Evolutionary conservation across 495 filamentous ascomycete species (phyloP), one percentile per base, ranked within the genome.

Genomic region (Xeromyces bisporus): DNA sequence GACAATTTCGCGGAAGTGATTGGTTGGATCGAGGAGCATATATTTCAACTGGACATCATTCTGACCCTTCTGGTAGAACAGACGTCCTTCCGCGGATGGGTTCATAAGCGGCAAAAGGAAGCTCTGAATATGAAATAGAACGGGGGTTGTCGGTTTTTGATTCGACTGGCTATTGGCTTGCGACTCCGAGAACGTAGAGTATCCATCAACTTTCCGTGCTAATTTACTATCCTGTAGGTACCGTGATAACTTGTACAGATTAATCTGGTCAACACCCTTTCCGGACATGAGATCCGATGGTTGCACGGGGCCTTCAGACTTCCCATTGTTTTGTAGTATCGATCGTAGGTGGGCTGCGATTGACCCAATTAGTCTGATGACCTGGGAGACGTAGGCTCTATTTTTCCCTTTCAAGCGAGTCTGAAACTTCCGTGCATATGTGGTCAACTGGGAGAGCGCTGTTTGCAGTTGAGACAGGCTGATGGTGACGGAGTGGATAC

Each of bases 191-290:
- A 78, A 69, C 23, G 64, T 66, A 6, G 70, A 59, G 47, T 96
- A 97, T 15, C 79, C 77, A 51, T 97, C 89, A 15, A 94, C 76
- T 51, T 97, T 97, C 23, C 85, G 75, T 9, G 89, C 89, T 21
- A 97, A 58, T 40, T 94, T 96, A 35, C 84, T 93, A 43, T 92
- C 78, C 40, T 84, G 77, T 7, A 97, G 64, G 46, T 96, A 97
- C 18, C 65, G 64, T 27, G 80, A 73, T 8, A 97, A 62, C 43
- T 92, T 86, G 50, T 81, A 82, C 13, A 93, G 67, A 42, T 97
- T 94, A 51, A 96, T 80, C 44, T 94, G 89, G 46, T 96, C 89
- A 15, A 87, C 80, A 1, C 82, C 84, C 41, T 93, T 92, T 26
- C 77, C 75, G 26, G 73, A 66, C 37, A 94, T 70, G 8, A 97